Conservation (phyloP, 1,139 yeast species). For the Pichia sp. region DNA sequence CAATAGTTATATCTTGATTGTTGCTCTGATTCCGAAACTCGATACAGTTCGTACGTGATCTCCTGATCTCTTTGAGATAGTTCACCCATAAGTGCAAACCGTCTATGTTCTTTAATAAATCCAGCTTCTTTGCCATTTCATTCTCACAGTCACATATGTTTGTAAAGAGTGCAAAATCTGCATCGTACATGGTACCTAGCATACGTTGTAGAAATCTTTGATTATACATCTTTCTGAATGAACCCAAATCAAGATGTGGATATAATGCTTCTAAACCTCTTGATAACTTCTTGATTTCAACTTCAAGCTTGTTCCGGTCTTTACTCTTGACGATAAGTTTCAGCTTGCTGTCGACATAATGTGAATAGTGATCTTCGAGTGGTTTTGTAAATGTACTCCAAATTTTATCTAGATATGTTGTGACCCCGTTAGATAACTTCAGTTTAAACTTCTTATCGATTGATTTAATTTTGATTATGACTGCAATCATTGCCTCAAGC, state of each 20-base stretch:
- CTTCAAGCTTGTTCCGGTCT: constrained; percentile 11
- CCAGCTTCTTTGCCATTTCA: not conserved
- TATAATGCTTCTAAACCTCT: not conserved
- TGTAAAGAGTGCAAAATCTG: constrained; percentile 1
- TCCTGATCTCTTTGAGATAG: too few species aligned
- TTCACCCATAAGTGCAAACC: too few species aligned
- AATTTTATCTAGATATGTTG: not conserved
- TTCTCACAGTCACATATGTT: constrained; percentile 14
- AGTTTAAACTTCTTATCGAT: not conserved
- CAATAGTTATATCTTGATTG: too few species aligned
- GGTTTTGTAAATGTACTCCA: constrained; percentile 8
- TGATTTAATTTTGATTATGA: not conserved
- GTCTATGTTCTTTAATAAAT: not conserved
- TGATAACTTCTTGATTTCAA: not conserved
- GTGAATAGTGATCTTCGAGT: constrained; percentile 5
- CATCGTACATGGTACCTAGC: constrained; percentile 1
- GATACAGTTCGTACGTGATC: too few species aligned
- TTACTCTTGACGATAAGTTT: constrained; percentile 8
- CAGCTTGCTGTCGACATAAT: constrained; percentile 11
- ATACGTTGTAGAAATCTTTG: constrained; percentile 6
- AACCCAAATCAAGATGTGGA: not conserved
- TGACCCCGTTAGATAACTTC: not conserved
- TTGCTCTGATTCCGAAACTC: too few species aligned
- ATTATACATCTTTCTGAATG: constrained; percentile 6
- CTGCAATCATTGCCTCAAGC: constrained; percentile 4